Evolutionary conservation across 768 basidiomycete genomes (phyloP).

Genomic region (Pisolithus albus): DNA sequence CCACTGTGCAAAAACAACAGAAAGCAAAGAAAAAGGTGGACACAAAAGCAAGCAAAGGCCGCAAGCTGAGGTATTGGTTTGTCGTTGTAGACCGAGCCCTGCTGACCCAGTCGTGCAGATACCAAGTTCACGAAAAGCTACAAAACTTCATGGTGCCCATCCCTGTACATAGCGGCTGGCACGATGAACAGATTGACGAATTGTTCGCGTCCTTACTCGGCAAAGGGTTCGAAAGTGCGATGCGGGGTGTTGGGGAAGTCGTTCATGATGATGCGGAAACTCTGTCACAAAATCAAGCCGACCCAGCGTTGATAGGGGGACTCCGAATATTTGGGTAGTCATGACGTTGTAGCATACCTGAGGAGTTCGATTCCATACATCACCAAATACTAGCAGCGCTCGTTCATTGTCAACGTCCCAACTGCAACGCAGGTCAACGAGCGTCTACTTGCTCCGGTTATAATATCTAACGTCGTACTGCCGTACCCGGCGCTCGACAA

Average conservation of each 20-base stretch:
- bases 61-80: conserved; percentile 65
- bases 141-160: conserved; percentile 97
- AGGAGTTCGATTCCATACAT: not conserved
- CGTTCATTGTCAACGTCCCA: not conserved
- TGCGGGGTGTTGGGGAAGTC: conserved; percentile 22
- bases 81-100: not conserved
- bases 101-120: conserved; percentile 39
- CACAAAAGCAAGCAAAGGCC: conserved; percentile 91
- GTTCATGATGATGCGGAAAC: conserved; percentile 18
- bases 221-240: conserved; percentile 48
- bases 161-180: conserved; percentile 63
- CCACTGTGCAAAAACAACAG: conserved; percentile 55
- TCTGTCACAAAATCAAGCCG: conserved; percentile 26
- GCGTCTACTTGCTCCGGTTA: not conserved
- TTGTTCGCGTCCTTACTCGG: conserved; percentile 86
- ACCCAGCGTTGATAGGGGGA: conserved; percentile 34
- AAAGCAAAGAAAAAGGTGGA: conserved; percentile 87
- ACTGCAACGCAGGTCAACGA: too few relatives aligned
- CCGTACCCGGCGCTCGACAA: not conserved
- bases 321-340: conserved; percentile 56
- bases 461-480: not conserved
- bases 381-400: not conserved
- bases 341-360: not conserved
- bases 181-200: conserved; percentile 95
- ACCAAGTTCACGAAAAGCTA: conserved; percentile 92